Evolutionary conservation across 768 basidiomycete genomes (phyloP), one percentile per base, ranked within the genome.

Genomic region (Tremella yokohamensis): DNA sequence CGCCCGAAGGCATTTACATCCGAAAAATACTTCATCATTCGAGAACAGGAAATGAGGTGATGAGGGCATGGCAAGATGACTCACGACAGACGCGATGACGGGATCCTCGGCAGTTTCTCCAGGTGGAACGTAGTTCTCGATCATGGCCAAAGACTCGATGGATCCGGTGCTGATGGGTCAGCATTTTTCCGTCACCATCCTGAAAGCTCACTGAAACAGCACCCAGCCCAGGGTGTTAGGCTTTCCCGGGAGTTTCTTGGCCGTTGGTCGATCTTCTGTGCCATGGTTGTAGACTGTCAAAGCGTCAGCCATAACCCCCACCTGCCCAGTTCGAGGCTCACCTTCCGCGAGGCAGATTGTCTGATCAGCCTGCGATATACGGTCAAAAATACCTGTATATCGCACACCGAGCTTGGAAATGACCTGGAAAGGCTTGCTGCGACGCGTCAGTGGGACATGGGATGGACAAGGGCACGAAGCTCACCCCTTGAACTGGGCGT

Each of bases 1-100:
- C 29, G 29, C 62, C 66, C 69, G 58, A 56, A 68, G 64, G 67
- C 60, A 56, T 68, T 72, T 65, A 73, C 72, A 73, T 73, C 72
- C 72, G 72, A 70, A 70, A n/a, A 73, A 73, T 73, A 49, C 65
- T 73, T 73, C 72, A 73, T 73, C 72, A 73, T 68, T 48, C 58
- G 57, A 54, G 54, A 29, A 6, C 18, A 37, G 9, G 16, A 44
- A 25, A 20, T 37, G 26, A 54, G 20, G 20, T 34, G 22, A 39
- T 37, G 15, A 12, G 49, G 9, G 8, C 42, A 29, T 9, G 42
- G 53, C n/a, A n/a, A 39, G 4, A n/a, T 47, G 22, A 70, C 72
- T 68, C 54, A 73, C 72, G 38, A 73, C 65, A 40, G 69, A 68
- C 20, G 69, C 69, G 0, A 73, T 56, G 39, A 67, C 67, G 2